Base-by-base conservation (phyloP, 2,329 filamentous ascomycete genomes). In the Aspergillus candidus region DNA sequence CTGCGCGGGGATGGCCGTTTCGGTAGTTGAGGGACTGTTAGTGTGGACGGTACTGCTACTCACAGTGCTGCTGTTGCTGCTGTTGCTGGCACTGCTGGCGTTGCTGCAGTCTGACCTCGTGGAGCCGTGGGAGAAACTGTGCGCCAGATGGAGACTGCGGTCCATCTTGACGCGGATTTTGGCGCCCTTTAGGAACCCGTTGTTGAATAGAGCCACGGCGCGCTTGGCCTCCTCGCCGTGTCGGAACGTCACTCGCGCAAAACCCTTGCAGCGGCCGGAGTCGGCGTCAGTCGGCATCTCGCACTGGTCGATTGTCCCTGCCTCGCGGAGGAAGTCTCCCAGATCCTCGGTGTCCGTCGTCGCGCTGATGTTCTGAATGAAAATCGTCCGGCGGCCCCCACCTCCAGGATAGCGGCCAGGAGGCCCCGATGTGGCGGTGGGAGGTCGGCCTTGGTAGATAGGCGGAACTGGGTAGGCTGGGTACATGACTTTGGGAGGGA, bases 151-250 rank as follows among this genome's bases (percentile, higher is more conserved):
- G 6, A 52, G 44, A 12, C 57, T 53, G 8, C 52, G 53, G 40
- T 66, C 59, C 38, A 68, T 47, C 38, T 58, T 55, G 6, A 69
- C 61, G 27, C 59, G 52, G 29, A 70, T 65, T 8, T 50, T 60
- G 1, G 55, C 52, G 1, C 62, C 63, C 44, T 59, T 58, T 40
- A 69, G 63, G 4, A 49, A 46, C 12, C 58, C 47, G 29, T 63
- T 65, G 46, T 69, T 62, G 41, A 63, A 61, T 38, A 59, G 52
- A 1, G 47, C 46, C 14, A 65, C 55, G 11, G 62, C 63, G n/a
- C 56, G 55, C 41, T 60, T 61, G 4, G 67, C 67, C 30, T 68
- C 64, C 1, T 69, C 66, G 11, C 53, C 48, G 8, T 49, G 60
- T 32, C 48, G 56, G 47, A 69, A 63, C 2, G 59, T 62, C 4